phyloP scores from a whole-genome alignment of 345 rosid genomes.

The Gossypium turneri region DNA sequence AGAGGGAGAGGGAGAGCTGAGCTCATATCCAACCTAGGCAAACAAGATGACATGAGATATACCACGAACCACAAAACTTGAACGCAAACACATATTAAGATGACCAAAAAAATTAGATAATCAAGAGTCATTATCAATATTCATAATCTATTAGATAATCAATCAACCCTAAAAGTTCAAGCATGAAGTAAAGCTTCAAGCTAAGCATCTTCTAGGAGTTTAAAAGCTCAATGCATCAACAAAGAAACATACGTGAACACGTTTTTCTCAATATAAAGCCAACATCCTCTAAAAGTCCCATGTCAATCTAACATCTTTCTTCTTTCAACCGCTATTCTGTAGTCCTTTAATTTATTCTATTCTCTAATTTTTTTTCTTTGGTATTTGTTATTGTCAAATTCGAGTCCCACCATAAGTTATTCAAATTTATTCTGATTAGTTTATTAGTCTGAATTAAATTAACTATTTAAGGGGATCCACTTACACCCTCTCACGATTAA shows the following conservation, averaged over 20 bases:
- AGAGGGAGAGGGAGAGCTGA: conserved; percentile 18
- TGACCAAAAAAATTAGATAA: neutral
- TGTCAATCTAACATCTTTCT: conserved; percentile 36
- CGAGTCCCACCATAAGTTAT: too few species aligned
- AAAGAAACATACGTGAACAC: conserved; percentile 45
- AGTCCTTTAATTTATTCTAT: too few species aligned
- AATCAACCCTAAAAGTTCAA: conserved; percentile 55
- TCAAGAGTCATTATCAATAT: neutral
- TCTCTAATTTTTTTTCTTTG: too few species aligned
- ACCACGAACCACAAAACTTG: neutral
- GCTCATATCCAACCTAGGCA: conserved; percentile 29
- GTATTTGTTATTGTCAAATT: too few species aligned
- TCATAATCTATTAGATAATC: neutral
- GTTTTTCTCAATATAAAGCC: conserved; percentile 78
- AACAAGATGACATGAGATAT: neutral
- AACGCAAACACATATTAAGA: neutral
- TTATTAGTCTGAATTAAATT: too few species aligned
- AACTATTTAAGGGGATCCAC: too few species aligned
- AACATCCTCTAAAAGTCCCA: conserved; percentile 93
- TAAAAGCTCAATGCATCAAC: neutral
- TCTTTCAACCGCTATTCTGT: too few species aligned
- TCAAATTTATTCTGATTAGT: too few species aligned
- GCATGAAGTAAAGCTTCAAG: neutral
- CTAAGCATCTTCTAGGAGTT: neutral
- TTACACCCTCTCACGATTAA: too few species aligned